Evolutionary conservation across 768 basidiomycete genomes (phyloP), one percentile per base, ranked within the genome.

Genomic region (Gautieria morchelliformis): DNA sequence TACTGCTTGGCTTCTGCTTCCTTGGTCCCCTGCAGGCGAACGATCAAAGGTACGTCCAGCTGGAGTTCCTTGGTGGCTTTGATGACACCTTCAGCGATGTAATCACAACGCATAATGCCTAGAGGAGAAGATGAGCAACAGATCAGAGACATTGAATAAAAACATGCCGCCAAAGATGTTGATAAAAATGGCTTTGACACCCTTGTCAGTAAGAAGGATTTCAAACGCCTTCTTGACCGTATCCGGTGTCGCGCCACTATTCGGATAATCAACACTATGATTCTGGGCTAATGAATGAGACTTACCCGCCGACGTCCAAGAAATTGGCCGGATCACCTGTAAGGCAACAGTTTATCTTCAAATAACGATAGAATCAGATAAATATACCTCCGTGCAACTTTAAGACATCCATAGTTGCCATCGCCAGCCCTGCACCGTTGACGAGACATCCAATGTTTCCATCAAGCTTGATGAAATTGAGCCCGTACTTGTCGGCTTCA

Each of bases 361-460:
- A 51, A 27, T 24, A 20, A 51, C n/a, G 2, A 24, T 8, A 30
- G 24, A 51, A 51, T 27, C 24, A 10, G 35, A 20, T 46, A n/a
- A 27, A 46, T 19, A 22, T 27, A 51, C 92, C 96, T 50, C 96
- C 96, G 67, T 97, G 91, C 52, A 96, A 76, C 49, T 93, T 83
- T 57, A 99, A 79, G n/a, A 98, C 95, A 66, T 99, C 96, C 96
- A 99, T 98, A 56, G 96, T 99, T 39, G 96, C 96, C 96, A 99
- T 99, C 52, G 96, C 96, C 60, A 99, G 76, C 66, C 96, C 96
- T 52, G 96, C 96, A 65, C 96, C 96, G 65, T 99, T 99, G 61
- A 99, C 96, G 53, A 99, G 76, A 74, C 96, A 99, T 30, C 96
- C 96, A 59, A 99, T 85, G 71, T 81, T 89, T 32, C 96, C 96